phyloP scores from a whole-genome alignment of 352 stramenopile genomes.

The Paralagenidium karlingii region DNA sequence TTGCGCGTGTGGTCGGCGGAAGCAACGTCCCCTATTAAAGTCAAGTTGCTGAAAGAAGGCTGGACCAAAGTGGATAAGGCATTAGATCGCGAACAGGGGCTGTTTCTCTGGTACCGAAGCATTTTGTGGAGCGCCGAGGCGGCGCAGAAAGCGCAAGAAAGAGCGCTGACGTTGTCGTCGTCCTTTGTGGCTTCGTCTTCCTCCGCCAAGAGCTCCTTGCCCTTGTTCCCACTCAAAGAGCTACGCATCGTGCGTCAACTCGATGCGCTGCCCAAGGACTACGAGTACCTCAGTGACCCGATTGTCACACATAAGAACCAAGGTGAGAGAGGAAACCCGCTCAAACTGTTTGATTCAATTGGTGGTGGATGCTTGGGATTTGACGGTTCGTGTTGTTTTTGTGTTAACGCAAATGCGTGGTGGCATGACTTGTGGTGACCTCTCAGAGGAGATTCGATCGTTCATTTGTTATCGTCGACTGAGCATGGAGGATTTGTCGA shows the following conservation, averaged over 20 bases:
- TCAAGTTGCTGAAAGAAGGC: not conserved
- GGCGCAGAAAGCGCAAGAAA: conserved; percentile 2
- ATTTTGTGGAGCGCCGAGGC: conserved; percentile 3
- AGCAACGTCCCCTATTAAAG: not conserved
- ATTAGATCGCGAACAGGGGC: conserved; percentile 36
- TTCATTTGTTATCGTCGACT: conserved; percentile 65
- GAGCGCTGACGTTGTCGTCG: conserved; percentile 4
- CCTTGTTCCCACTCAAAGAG: conserved; percentile 54
- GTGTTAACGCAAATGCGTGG: not conserved
- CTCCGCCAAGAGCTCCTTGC: too few species aligned
- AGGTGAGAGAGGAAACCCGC: not conserved
- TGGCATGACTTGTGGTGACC: conserved; percentile 4
- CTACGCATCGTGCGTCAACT: conserved; percentile 59
- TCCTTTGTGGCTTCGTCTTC: conserved; percentile 1
- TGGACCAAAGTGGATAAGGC: conserved; percentile 70
- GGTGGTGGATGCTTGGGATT: not conserved
- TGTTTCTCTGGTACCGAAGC: conserved; percentile 55
- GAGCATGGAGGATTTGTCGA: conserved; percentile 38
- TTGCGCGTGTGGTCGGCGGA: not conserved
- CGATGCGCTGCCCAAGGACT: conserved; percentile 54
- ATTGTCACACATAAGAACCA: conserved; percentile 14
- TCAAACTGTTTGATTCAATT: not conserved
- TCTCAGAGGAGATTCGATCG: conserved; percentile 35
- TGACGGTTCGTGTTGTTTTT: not conserved
- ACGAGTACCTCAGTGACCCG: conserved; percentile 33